phyloP scores from a whole-genome alignment of 805 yeast species.

The Candida pseudofarinosa region DNA sequence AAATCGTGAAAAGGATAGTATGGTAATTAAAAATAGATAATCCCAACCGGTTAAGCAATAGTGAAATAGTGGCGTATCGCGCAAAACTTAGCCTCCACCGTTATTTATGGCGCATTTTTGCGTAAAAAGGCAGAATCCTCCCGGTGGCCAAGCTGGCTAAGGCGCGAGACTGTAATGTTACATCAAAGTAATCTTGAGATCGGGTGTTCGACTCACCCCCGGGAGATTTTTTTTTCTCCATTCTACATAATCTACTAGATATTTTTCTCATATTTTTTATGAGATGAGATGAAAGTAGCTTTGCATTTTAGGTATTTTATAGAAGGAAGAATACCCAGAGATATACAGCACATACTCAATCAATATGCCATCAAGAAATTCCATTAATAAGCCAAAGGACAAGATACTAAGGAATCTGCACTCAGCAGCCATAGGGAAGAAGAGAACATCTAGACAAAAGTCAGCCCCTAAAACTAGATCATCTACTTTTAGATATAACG shows the following conservation, averaged over 20 bases:
- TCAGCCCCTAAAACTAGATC: constrained; percentile 44
- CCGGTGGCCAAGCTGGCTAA: constrained; percentile 49
- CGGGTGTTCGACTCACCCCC: constrained; percentile 51
- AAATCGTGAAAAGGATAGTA: too few species aligned
- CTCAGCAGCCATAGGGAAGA: constrained; percentile 47
- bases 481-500: constrained; percentile 33
- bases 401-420: constrained; percentile 49
- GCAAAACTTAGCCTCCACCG: too few species aligned
- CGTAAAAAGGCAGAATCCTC: constrained; percentile 19
- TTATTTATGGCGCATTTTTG: too few species aligned
- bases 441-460: constrained; percentile 50
- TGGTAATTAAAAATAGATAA: too few species aligned
- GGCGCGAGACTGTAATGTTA: constrained; percentile 46
- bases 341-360: too few species aligned
- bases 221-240: constrained; percentile 31
- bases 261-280: constrained; percentile 1
- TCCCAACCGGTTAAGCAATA: too few species aligned
- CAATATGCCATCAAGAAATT: constrained; percentile 75
- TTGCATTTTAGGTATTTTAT: background rate
- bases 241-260: background rate
- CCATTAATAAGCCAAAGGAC: constrained; percentile 75
- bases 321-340: background rate
- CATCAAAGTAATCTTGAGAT: constrained; percentile 41
- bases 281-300: constrained; percentile 4
- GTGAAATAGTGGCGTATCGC: too few species aligned